Percentiles rank a stretch among this genome's conserved stretches.
Conservation (phyloP, 1,284 basidiomycete genomes). For the Coniferiporia sulphurascens region DNA sequence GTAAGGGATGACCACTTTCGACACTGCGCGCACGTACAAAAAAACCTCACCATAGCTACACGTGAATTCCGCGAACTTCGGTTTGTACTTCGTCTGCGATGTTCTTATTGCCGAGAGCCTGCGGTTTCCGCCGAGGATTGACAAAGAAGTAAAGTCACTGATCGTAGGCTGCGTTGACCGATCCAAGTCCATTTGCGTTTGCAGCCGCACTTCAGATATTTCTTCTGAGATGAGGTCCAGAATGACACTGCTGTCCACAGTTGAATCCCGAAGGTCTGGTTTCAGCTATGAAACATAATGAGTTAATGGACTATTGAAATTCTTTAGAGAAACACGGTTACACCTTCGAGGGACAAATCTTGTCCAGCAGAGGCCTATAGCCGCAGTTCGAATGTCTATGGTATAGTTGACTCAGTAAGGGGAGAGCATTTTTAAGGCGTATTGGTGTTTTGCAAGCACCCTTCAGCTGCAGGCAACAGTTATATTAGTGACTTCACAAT, state of each 20-base stretch:
- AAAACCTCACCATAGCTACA: conserved; percentile 66
- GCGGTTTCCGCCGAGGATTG: not conserved
- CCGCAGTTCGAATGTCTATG: conserved; percentile 66
- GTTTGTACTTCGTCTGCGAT: conserved; percentile 50
- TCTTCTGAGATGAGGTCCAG: conserved; percentile 74
- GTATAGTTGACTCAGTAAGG: conserved; percentile 57
- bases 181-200: conserved; percentile 39
- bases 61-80: conserved; percentile 74
- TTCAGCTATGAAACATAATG: conserved; percentile 7
- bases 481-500: not conserved
- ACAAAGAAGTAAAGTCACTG: not conserved
- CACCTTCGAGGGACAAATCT: conserved; percentile 74
- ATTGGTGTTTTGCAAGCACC: conserved; percentile 66
- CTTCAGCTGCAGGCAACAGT: conserved; percentile 31
- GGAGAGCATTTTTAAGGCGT: conserved; percentile 53
- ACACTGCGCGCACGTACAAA: conserved; percentile 63
- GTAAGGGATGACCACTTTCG: conserved; percentile 69
- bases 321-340: not conserved
- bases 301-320: not conserved
- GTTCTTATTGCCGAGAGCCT: conserved; percentile 37
- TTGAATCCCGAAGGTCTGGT: conserved; percentile 6
- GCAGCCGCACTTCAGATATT: conserved; percentile 40
- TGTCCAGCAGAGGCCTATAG: conserved; percentile 62
- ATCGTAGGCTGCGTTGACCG: not conserved
- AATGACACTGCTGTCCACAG: conserved; percentile 2